Conservation (phyloP, 2,329 filamentous ascomycete species). For the Arthrinium phaeospermum region DNA sequence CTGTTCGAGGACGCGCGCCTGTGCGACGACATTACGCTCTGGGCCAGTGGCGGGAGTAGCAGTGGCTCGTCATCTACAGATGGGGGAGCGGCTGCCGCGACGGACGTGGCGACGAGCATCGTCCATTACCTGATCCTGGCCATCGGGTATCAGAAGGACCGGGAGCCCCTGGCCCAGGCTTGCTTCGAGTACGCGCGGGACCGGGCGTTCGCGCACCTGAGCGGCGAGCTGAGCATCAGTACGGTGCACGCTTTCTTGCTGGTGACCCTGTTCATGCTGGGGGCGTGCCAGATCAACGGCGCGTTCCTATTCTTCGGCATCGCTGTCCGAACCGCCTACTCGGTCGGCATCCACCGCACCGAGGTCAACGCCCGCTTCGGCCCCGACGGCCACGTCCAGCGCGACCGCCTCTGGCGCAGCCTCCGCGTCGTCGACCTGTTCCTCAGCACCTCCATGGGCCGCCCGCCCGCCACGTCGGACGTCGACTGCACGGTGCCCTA, state of each 20-base stretch:
- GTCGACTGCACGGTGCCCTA: constrained; percentile 61
- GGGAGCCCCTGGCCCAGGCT: constrained; percentile 47
- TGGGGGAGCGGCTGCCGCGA: not conserved
- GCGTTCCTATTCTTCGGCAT: constrained; percentile 62
- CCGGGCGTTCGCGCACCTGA: constrained; percentile 50
- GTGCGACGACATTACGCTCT: constrained; percentile 46
- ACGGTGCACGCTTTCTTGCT: constrained; percentile 58
- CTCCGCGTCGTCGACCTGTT: constrained; percentile 58
- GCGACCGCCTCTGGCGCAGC: constrained; percentile 59
- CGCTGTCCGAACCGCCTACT: constrained; percentile 57
- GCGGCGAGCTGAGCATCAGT: constrained; percentile 52
- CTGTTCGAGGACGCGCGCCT: constrained; percentile 52
- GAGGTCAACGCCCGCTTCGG: constrained; percentile 61
- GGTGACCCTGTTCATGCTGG: constrained; percentile 59
- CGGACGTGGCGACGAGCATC: constrained; percentile 46
- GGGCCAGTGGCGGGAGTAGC: constrained; percentile 44
- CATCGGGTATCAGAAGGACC: constrained; percentile 51
- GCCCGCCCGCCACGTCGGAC: constrained; percentile 59
- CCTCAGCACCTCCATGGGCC: constrained; percentile 59
- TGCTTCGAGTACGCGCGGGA: constrained; percentile 58
- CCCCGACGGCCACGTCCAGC: constrained; percentile 45
- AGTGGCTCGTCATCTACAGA: constrained; percentile 20
- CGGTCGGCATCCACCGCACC: constrained; percentile 58
- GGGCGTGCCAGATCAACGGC: constrained; percentile 60
- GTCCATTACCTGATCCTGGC: constrained; percentile 57